These are phyloP conservation scores for Fraxinus americana DNA, from an alignment of 257 asterid species.

Conservation along the genomic window DNA sequence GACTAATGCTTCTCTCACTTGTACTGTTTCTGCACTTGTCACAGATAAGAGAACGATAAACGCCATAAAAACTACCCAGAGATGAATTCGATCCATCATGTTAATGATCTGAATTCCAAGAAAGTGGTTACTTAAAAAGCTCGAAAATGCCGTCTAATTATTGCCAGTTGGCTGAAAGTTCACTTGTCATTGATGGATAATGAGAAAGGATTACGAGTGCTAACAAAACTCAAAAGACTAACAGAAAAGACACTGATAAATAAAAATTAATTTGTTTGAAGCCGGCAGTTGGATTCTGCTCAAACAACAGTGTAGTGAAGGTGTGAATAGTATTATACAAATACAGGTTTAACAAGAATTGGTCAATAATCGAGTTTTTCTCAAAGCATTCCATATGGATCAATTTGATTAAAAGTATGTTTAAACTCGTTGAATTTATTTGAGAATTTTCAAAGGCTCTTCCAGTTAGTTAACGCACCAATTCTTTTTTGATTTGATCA, in stretches of 20 bases:
- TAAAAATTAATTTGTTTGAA: neutral
- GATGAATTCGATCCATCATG: constrained; percentile 15
- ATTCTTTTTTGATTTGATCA: too few species aligned
- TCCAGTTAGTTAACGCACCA: too few species aligned
- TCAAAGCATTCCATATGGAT: constrained; percentile 20
- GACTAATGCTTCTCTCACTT: constrained; percentile 48
- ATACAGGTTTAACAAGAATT: neutral
- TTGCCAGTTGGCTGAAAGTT: constrained; percentile 21
- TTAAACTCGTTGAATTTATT: neutral
- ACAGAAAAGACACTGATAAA: constrained; percentile 5
- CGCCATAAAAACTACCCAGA: neutral
- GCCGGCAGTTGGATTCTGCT: constrained; percentile 31
- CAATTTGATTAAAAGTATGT: neutral
- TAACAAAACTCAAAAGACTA: constrained; percentile 14
- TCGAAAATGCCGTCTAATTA: neutral
- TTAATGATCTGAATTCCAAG: neutral
- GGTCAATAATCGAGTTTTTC: constrained; percentile 2
- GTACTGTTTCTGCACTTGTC: constrained; percentile 46
- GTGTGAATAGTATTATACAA: constrained; percentile 14
- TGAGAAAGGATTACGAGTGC: neutral
- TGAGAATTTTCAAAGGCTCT: neutral
- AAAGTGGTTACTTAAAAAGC: constrained; percentile 2
- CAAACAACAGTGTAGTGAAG: constrained; percentile 14
- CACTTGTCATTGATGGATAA: neutral
- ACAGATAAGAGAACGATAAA: constrained; percentile 26